phyloP scores from a whole-genome alignment of 2,329 filamentous ascomycete species.

The Trichoderma afroharzianum region DNA sequence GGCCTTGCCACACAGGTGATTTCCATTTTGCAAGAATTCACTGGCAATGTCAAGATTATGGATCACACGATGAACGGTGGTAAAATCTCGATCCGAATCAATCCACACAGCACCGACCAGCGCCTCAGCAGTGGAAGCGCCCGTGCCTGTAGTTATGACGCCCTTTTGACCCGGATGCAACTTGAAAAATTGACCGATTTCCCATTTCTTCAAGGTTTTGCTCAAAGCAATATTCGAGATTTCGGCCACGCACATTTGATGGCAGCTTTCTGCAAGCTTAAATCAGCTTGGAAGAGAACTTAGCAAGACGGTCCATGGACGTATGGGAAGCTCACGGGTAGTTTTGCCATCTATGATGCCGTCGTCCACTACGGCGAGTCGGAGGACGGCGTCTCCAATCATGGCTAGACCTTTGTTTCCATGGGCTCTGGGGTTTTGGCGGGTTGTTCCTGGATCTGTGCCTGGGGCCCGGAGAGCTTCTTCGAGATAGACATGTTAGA shows the following conservation, averaged over 20 bases:
- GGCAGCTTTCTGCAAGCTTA: not conserved
- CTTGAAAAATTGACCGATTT: not conserved
- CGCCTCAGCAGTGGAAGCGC: not conserved
- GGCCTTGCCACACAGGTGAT: not conserved
- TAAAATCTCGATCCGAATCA: not conserved
- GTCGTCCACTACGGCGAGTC: not conserved
- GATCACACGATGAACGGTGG: not conserved
- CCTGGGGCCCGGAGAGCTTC: not conserved
- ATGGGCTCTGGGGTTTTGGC: not conserved
- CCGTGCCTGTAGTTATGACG: not conserved
- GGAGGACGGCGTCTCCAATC: not conserved
- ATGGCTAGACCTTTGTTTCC: not conserved
- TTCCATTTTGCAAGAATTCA: not conserved
- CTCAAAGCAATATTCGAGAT: not conserved
- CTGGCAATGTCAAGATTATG: not conserved
- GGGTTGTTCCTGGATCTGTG: not conserved
- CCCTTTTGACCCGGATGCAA: not conserved
- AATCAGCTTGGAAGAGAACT: not conserved
- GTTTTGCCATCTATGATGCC: not conserved
- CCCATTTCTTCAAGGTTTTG: not conserved
- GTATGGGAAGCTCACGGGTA: not conserved
- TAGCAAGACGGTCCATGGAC: not conserved
- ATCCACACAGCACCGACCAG: not conserved
- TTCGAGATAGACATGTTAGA: not conserved
- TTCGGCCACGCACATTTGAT: not conserved